These are phyloP conservation scores for Pelargonium australe DNA, from an alignment of 441 rosid species.

Conservation along the genomic window DNA sequence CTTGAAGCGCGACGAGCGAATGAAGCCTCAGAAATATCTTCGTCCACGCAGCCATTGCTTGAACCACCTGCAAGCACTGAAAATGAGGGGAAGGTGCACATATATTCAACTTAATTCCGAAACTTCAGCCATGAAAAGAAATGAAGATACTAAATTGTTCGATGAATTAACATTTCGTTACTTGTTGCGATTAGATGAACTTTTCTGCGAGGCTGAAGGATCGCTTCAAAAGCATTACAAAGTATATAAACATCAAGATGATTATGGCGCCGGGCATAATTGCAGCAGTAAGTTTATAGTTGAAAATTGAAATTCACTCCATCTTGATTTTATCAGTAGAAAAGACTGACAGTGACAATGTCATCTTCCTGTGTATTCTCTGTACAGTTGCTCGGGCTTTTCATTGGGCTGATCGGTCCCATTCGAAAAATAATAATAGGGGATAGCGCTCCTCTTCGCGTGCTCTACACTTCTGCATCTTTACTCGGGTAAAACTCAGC, in stretches of 20 bases:
- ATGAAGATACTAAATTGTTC: no score
- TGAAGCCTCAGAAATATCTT: conserved; percentile 10
- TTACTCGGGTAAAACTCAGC: conserved; percentile 25
- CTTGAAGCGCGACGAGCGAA: neutral
- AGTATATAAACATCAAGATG: conserved; percentile 21
- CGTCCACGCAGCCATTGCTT: neutral
- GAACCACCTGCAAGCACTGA: neutral
- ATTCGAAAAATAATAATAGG: conserved; percentile 23
- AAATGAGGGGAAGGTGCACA: conserved; percentile 8
- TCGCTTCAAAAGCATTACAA: neutral
- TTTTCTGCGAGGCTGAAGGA: conserved; percentile 7
- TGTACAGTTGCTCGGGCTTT: conserved; percentile 23
- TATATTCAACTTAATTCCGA: neutral
- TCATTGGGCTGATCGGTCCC: conserved; percentile 26
- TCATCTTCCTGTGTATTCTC: neutral
- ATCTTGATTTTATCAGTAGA: no score
- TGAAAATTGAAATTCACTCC: neutral
- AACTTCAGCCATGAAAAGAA: no score
- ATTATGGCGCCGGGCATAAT: conserved; percentile 24
- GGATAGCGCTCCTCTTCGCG: conserved; percentile 26
- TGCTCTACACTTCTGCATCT: conserved; percentile 23
- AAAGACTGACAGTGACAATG: no score
- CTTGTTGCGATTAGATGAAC: conserved; percentile 1
- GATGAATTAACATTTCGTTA: neutral
- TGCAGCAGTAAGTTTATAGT: conserved; percentile 22